Evolutionary conservation across 768 basidiomycete genomes (phyloP).

Genomic region (Crepidotus variabilis): DNA sequence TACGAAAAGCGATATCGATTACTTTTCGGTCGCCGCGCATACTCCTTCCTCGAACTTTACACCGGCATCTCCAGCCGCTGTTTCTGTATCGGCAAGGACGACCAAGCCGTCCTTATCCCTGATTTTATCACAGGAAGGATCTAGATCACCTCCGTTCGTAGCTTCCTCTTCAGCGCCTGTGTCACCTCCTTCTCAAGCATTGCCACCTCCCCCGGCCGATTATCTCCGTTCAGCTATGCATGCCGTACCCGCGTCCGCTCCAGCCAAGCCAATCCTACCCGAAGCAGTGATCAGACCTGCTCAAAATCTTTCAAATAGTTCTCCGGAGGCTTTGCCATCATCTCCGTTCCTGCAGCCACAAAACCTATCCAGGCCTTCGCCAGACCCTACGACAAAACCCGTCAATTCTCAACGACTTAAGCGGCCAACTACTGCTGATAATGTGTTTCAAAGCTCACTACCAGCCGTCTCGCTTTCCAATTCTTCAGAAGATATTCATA

Average conservation of each 20-base stretch:
- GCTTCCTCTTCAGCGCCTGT: neutral
- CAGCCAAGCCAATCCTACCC: neutral
- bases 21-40: neutral
- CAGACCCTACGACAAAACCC: neutral
- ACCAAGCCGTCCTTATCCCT: neutral
- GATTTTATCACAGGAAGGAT: neutral
- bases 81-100: neutral
- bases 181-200: neutral
- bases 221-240: neutral
- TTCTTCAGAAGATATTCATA: neutral
- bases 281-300: conserved; percentile 5
- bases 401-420: neutral
- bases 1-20: neutral
- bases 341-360: neutral
- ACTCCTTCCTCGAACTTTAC: neutral
- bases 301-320: conserved; percentile 5
- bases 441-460: neutral
- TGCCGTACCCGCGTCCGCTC: neutral
- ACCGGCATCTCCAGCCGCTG: neutral
- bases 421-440: neutral
- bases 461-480: neutral
- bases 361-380: neutral
- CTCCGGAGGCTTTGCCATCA: neutral
- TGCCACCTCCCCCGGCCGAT: neutral
- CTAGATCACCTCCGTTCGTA: neutral